These are phyloP conservation scores for Tricholoma hemisulphureum DNA, from an alignment of 768 basidiomycete species.

Conservation along the genomic window DNA sequence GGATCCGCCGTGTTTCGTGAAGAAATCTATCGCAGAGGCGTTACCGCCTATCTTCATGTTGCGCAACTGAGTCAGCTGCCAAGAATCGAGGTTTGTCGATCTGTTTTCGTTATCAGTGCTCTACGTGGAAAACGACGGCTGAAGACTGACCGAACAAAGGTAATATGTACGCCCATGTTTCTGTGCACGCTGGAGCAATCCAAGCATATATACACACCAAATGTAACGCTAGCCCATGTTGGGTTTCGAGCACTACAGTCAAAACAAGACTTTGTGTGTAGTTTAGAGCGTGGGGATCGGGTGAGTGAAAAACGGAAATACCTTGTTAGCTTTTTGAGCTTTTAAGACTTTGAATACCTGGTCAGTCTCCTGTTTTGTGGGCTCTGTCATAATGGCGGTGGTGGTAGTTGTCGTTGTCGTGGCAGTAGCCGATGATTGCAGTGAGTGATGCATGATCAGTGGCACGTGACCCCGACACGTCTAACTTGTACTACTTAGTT, in stretches of 20 bases:
- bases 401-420: neutral
- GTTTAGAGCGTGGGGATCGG: neutral
- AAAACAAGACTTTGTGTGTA: constrained; percentile 59
- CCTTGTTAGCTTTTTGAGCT: constrained; percentile 88
- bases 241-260: constrained; percentile 96
- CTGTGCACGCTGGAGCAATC: constrained; percentile 95
- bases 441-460: neutral
- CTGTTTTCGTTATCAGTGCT: constrained; percentile 39
- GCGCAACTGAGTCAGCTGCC: constrained; percentile 88
- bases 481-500: neutral
- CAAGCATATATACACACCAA: constrained; percentile 94
- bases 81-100: constrained; percentile 94
- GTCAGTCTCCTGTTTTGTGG: constrained; percentile 84
- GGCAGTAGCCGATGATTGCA: neutral
- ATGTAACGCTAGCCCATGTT: constrained; percentile 96
- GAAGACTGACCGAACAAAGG: constrained; percentile 80
- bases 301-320: constrained; percentile 19
- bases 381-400: constrained; percentile 55
- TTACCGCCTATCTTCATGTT: constrained; percentile 98
- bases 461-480: neutral
- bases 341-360: constrained; percentile 81
- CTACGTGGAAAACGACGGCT: neutral
- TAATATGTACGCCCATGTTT: constrained; percentile 98
- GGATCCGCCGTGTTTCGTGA: constrained; percentile 80
- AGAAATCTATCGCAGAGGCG: constrained; percentile 81